A percentile compares a stretch with the other conserved stretches of the same genome.
Evolutionary conservation across 1,284 basidiomycete genomes (phyloP).

Genomic region (Cerioporus squamosus): DNA sequence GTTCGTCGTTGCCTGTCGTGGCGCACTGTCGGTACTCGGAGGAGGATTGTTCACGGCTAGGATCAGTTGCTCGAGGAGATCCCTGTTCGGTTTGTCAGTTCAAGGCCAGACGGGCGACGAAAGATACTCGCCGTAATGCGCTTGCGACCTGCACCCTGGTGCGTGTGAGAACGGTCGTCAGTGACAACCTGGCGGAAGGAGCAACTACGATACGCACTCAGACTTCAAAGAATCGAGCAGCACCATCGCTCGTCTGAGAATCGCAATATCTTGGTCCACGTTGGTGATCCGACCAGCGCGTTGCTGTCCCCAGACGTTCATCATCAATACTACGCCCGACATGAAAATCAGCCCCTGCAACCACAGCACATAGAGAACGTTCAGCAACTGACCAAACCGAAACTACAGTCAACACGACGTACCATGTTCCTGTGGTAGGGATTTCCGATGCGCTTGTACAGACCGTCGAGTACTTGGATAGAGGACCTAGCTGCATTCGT

Average conservation of each 20-base stretch:
- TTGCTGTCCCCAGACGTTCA: constrained; percentile 76
- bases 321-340: constrained; percentile 66
- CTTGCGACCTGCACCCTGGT: too few species aligned
- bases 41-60: too few species aligned
- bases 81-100: too few species aligned
- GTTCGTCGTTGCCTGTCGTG: too few species aligned
- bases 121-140: background rate
- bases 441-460: constrained; percentile 31
- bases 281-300: constrained; percentile 56
- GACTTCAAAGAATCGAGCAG: constrained; percentile 57
- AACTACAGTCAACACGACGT: background rate
- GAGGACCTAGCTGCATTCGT: constrained; percentile 63
- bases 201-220: constrained; percentile 37
- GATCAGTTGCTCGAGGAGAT: too few species aligned
- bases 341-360: constrained; percentile 53
- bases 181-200: constrained; percentile 14
- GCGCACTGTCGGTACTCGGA: too few species aligned
- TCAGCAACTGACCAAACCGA: too few species aligned
- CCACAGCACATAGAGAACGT: too few species aligned
- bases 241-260: constrained; percentile 71
- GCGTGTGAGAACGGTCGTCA: too few species aligned
- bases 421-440: constrained; percentile 30
- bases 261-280: constrained; percentile 62
- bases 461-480: constrained; percentile 53
- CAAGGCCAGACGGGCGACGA: too few species aligned